Conservation (phyloP, 129 eudicot species). For the Logfia minima region DNA sequence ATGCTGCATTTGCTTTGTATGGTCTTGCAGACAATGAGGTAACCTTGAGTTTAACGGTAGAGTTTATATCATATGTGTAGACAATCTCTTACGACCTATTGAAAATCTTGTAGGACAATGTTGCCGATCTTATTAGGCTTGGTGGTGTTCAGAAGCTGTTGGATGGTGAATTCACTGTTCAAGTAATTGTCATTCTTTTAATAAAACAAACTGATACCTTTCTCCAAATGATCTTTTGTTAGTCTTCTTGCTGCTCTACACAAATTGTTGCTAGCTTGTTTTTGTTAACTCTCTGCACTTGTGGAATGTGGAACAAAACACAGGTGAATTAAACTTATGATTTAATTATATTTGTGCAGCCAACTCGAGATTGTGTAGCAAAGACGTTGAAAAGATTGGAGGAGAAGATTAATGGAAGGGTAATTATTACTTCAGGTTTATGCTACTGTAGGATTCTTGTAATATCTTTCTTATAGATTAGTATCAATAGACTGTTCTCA, state of each 20-base stretch:
- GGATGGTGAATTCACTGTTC: slow-evolving; percentile 80
- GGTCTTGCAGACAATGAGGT: slow-evolving; percentile 99
- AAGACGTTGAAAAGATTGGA: slow-evolving; percentile 76
- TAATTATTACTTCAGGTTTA: slow-evolving; percentile 36
- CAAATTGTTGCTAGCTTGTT: neutral
- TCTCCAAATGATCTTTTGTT: neutral
- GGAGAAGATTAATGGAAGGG: slow-evolving; percentile 85
- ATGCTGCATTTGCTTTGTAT: slow-evolving; percentile 95
- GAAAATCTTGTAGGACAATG: slow-evolving; percentile 61
- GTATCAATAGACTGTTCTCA: slow-evolving; percentile 5
- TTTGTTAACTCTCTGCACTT: neutral
- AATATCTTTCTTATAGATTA: neutral
- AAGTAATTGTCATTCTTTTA: slow-evolving; percentile 41
- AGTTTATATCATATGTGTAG: slow-evolving; percentile 6
- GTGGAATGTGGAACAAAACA: neutral
- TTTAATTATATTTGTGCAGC: slow-evolving; percentile 45
- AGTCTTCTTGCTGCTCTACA: neutral
- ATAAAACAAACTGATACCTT: neutral
- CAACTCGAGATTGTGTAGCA: slow-evolving; percentile 71
- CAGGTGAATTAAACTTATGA: slow-evolving; percentile 9
- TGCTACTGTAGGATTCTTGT: slow-evolving; percentile 7
- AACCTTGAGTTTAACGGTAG: slow-evolving; percentile 9
- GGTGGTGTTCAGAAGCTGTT: slow-evolving; percentile 91
- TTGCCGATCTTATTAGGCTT: slow-evolving; percentile 67
- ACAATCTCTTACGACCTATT: slow-evolving; percentile 13